A percentile compares a stretch with the other conserved stretches of the same genome.
Conservation (phyloP, 1,284 basidiomycete genomes). For the Fomitopsis palustris region DNA sequence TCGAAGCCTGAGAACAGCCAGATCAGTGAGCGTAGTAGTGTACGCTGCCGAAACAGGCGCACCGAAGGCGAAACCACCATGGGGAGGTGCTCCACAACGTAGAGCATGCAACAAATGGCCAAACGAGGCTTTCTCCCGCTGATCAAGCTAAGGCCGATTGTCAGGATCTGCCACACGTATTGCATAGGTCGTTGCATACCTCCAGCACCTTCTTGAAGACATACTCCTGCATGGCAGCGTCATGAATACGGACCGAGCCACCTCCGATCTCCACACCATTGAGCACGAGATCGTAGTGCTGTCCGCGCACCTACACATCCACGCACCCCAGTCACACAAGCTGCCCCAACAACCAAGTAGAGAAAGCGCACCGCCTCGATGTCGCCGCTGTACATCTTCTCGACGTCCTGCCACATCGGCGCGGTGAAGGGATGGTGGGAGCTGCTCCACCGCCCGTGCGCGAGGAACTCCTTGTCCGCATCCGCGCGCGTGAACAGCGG, state of each 20-base stretch:
- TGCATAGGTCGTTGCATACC: conserved; percentile 37
- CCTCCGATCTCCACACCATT: conserved; percentile 94
- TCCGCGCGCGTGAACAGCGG: conserved; percentile 90
- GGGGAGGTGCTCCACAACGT: conserved; percentile 87
- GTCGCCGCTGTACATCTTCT: conserved; percentile 66
- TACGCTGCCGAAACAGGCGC: conserved; percentile 19
- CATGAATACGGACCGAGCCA: conserved; percentile 91
- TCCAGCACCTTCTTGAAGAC: conserved; percentile 79
- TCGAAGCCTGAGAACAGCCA: conserved; percentile 70
- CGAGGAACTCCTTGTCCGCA: conserved; percentile 82
- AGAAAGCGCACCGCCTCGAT: conserved; percentile 52
- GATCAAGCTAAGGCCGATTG: conserved; percentile 52
- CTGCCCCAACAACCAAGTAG: not conserved
- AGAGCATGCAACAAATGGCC: conserved; percentile 84
- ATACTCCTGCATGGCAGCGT: conserved; percentile 80
- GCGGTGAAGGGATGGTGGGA: conserved; percentile 96
- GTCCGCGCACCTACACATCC: conserved; percentile 71
- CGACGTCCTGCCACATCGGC: conserved; percentile 87
- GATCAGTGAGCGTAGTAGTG: conserved; percentile 7
- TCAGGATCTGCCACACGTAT: not conserved
- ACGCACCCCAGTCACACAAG: not conserved
- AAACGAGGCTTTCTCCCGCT: conserved; percentile 75
- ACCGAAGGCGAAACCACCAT: conserved; percentile 94
- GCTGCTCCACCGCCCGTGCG: conserved; percentile 85
- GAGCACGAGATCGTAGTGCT: conserved; percentile 97